Evolutionary conservation across 768 basidiomycete species (phyloP).

Genomic region (Vararia minispora): DNA sequence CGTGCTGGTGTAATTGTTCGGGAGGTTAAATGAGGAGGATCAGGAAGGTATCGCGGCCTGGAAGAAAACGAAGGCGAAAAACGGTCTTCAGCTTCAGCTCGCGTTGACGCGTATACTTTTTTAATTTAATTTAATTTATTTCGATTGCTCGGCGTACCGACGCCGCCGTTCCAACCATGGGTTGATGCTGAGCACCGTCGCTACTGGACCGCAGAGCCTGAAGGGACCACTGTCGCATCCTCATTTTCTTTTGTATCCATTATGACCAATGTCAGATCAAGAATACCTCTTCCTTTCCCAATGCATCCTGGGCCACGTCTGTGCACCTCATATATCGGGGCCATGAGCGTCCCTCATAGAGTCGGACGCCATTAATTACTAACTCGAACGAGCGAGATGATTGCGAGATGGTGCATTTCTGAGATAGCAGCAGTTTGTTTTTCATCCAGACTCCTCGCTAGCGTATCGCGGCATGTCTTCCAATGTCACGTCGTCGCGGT

Average conservation of each 20-base stretch:
- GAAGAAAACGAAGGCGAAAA: constrained; percentile 39
- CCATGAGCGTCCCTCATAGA: too few species aligned
- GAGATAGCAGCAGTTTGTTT: too few species aligned
- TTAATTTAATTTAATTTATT: too few species aligned
- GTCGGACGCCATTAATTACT: too few species aligned
- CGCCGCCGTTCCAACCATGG: constrained; percentile 35
- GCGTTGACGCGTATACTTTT: constrained; percentile 4
- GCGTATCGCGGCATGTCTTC: too few species aligned
- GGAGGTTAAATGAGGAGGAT: constrained; percentile 34
- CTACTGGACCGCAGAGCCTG: constrained; percentile 43
- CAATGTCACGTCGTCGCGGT: too few species aligned
- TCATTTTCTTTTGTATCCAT: constrained; percentile 39
- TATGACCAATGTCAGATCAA: constrained; percentile 40
- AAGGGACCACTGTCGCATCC: constrained; percentile 27
- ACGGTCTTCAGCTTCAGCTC: constrained; percentile 50
- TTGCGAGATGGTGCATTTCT: too few species aligned
- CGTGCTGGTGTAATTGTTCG: constrained; percentile 40
- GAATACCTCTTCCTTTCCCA: constrained; percentile 42
- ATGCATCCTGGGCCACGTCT: constrained; percentile 41
- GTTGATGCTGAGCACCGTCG: constrained; percentile 41
- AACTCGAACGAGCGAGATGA: too few species aligned
- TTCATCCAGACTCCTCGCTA: too few species aligned
- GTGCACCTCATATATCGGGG: constrained; percentile 37
- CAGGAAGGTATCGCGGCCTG: constrained; percentile 46
- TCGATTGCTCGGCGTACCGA: too few species aligned